Conservation (phyloP, 352 stramenopile genomes). For the Phytophthora hybrid region DNA sequence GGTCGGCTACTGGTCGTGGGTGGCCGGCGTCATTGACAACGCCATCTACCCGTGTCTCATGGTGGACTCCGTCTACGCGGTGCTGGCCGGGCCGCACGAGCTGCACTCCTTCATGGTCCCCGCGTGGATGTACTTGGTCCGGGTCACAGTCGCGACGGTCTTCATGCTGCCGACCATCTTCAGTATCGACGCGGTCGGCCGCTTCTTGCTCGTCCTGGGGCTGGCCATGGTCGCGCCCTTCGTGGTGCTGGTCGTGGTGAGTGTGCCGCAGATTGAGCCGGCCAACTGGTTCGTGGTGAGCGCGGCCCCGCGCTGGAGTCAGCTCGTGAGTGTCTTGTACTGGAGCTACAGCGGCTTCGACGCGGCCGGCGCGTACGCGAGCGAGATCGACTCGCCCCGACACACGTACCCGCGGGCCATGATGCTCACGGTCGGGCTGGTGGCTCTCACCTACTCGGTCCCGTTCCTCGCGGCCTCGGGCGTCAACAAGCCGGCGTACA, state of each 20-base stretch:
- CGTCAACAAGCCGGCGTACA: conserved; percentile 81
- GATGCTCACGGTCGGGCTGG: conserved; percentile 82
- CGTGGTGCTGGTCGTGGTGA: conserved; percentile 80
- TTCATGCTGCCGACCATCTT: conserved; percentile 81
- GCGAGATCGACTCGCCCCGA: conserved; percentile 89
- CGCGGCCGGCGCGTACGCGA: conserved; percentile 91
- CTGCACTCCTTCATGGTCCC: conserved; percentile 51
- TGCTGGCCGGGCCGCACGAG: conserved; percentile 41
- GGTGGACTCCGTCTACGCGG: conserved; percentile 66
- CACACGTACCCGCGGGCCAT: conserved; percentile 90
- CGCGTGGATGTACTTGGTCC: conserved; percentile 62
- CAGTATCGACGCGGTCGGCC: conserved; percentile 90
- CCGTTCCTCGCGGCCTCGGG: conserved; percentile 92
- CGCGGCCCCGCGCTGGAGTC: conserved; percentile 69
- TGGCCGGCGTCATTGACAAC: conserved; percentile 82
- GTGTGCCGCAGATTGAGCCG: conserved; percentile 65
- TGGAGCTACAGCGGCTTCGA: conserved; percentile 98
- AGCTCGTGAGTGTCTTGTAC: conserved; percentile 95
- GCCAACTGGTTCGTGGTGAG: conserved; percentile 75
- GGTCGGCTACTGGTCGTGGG: conserved; percentile 86
- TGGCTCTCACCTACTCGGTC: conserved; percentile 90
- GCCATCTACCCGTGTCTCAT: conserved; percentile 86
- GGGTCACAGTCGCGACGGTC: conserved; percentile 47
- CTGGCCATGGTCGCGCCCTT: conserved; percentile 93
- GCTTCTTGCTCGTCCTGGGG: conserved; percentile 85